Conservation (phyloP, 257 asterid species). For the Nicotiana paniculata region DNA sequence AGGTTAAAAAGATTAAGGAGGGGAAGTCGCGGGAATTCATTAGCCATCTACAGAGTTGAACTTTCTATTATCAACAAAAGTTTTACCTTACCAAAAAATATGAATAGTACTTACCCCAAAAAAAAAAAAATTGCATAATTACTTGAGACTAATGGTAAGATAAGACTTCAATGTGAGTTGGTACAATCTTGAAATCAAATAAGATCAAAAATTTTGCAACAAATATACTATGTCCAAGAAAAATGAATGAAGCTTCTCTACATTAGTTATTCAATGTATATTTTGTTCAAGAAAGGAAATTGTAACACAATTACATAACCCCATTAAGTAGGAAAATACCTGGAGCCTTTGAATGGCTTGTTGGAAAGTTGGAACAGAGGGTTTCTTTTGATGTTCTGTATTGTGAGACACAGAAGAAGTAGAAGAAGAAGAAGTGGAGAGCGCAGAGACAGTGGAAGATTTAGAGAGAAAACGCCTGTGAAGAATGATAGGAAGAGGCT, state of each 20-base stretch:
- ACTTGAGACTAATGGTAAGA: neutral
- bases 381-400: constrained; percentile 7
- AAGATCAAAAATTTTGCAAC: neutral
- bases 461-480: constrained; percentile 31
- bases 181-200: neutral
- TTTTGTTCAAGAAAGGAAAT: neutral
- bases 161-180: neutral
- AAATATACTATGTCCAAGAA: neutral
- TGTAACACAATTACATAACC: neutral
- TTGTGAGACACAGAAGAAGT: neutral
- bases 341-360: constrained; percentile 96
- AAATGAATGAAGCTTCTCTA: neutral
- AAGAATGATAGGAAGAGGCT: constrained; percentile 17
- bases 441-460: constrained; percentile 18
- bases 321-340: constrained; percentile 28
- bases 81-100: too few species aligned
- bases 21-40: too few species aligned
- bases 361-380: constrained; percentile 68
- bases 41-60: too few species aligned
- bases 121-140: too few species aligned
- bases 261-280: neutral
- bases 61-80: too few species aligned
- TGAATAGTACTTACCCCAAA: too few species aligned
- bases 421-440: constrained; percentile 30
- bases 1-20: neutral